Base-by-base conservation (phyloP, 164 flowering plant genomes). In the Chimonanthus praecox region DNA sequence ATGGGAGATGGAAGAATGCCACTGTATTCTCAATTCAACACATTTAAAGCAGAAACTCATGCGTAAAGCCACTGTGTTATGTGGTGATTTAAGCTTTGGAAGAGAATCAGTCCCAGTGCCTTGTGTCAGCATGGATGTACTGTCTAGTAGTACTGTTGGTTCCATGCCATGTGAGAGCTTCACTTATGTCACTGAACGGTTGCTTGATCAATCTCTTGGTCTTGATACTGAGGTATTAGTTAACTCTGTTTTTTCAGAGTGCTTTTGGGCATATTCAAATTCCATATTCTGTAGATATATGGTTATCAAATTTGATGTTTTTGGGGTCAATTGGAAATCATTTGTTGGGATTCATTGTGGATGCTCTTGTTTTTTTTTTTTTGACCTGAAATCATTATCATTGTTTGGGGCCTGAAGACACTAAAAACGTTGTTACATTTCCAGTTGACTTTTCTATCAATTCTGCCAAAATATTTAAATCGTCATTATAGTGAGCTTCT, bases 91-190 rank as follows among this genome's bases (percentile, higher is more conserved):
- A 71, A 96, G 98, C 80, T 90, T 84, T 79, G 98, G 99, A 51
- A 77, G 78, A 81, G 99, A 96, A 85, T 70, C 88, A 49, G 84
- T 90, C 73, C 91, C 92, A 4, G 80, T 96, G 66, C 80, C 84
- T 9, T 94, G 98, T 78, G 88, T 73, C 54, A 72, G 63, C 77
- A 68, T 69, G 49, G 80, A 75, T 71, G 80, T 69, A 68, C 79
- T 76, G 71, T 75, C 76, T 70, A 80, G 78, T 71, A 83, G 78
- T 62, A 82, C 80, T 65, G 74, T 48, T 74, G 60, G 62, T 67
- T 79, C 82, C 71, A 81, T 83, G 88, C 99, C 99, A 21, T 96
- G 99, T 98, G 91, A 91, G 82, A 83, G 81, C 74, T 96, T 91
- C 73, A 90, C 86, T 33, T 96, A 96, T 79, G 79, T 86, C 9